Evolutionary conservation across 371 early-diverging fungal species (phyloP), one percentile per base, ranked within the genome.

Genomic region (Thermomucor indicae-seudaticae): DNA sequence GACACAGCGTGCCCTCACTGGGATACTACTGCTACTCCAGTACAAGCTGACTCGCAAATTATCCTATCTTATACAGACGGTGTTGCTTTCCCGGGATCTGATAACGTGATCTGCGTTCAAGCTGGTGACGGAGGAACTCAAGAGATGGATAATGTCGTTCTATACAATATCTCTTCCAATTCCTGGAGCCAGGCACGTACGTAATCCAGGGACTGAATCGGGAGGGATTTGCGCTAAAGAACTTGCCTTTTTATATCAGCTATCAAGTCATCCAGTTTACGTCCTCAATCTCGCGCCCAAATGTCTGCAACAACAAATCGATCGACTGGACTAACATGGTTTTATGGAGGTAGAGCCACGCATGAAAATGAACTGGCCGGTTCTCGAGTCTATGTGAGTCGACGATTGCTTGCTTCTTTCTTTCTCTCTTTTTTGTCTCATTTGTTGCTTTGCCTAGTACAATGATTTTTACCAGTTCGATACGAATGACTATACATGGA

Each of bases 281-380:
- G 46, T 28, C 64, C 59, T n/a, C 22, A 37, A 30, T 45, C 55
- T 11, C 53, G 52, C 12, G 48, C 54, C 7, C 34, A 49, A 37
- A 74, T 74, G 74, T 49, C 74, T 16, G 74, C 64, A 8, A 57
- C 51, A 12, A 29, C 59, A 1, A 55, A 74, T 40, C 44, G 46
- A 16, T 35, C 41, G 7, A 51, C 57, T 4, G 51, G 57, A 14
- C 43, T 60, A 23, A 58, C 60, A 17, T 74, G 68, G 64, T 65
- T 63, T 45, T 74, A 62, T 50, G 70, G 74, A 16, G 74, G 74
- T 17, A 41, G 54, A 22, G 24, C 58, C n/a, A 45, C 63, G 5
- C 11, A 37, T 10, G 43, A 29, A 16, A 44, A 37, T 6, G 17
- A 43, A n/a, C 20, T 10, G 16, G 37, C 40, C 1, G 59, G 42